Percentiles rank a stretch among this genome's conserved stretches.
Conservation (phyloP, 495 filamentous ascomycete genomes). For the Aspergillus ostianus region DNA sequence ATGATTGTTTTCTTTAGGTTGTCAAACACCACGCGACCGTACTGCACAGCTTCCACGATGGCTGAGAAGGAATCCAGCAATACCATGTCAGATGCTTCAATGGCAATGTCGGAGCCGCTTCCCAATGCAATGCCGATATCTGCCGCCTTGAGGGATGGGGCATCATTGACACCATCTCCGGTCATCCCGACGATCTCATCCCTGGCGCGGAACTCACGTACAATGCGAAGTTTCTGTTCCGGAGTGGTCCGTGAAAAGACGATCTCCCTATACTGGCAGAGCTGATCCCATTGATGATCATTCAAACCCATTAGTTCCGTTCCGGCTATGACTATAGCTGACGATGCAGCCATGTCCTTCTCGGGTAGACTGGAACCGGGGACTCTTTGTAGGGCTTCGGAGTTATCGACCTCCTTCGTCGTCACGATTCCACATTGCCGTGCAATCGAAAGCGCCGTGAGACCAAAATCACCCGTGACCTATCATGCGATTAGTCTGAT, state of each 20-base stretch:
- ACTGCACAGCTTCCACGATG: slow-evolving; percentile 65
- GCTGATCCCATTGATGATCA: slow-evolving; percentile 54
- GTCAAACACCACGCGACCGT: slow-evolving; percentile 54
- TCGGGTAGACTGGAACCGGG: slow-evolving; percentile 9
- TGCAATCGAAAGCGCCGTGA: slow-evolving; percentile 66
- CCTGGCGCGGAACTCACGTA: slow-evolving; percentile 59
- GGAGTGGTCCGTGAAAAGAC: slow-evolving; percentile 71
- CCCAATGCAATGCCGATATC: slow-evolving; percentile 55
- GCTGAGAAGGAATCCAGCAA: slow-evolving; percentile 64
- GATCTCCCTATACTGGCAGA: slow-evolving; percentile 60
- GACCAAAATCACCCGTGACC: slow-evolving; percentile 64
- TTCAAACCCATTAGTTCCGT: slow-evolving; percentile 59
- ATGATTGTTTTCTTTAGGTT: slow-evolving; percentile 57
- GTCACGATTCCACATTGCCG: slow-evolving; percentile 62
- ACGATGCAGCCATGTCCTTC: slow-evolving; percentile 6
- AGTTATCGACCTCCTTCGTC: slow-evolving; percentile 16
- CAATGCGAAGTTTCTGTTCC: slow-evolving; percentile 73
- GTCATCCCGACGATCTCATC: slow-evolving; percentile 52
- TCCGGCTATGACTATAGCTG: slow-evolving; percentile 48
- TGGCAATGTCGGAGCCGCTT: slow-evolving; percentile 58
- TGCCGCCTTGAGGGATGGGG: slow-evolving; percentile 53
- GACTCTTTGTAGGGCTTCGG: slow-evolving; percentile 8
- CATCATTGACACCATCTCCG: slow-evolving; percentile 60
- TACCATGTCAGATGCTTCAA: slow-evolving; percentile 71
- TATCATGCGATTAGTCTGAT: neutral